These are phyloP conservation scores for Neofusicoccum kwambonambiense DNA, from an alignment of 2,329 filamentous ascomycete genomes.

Conservation along the genomic window DNA sequence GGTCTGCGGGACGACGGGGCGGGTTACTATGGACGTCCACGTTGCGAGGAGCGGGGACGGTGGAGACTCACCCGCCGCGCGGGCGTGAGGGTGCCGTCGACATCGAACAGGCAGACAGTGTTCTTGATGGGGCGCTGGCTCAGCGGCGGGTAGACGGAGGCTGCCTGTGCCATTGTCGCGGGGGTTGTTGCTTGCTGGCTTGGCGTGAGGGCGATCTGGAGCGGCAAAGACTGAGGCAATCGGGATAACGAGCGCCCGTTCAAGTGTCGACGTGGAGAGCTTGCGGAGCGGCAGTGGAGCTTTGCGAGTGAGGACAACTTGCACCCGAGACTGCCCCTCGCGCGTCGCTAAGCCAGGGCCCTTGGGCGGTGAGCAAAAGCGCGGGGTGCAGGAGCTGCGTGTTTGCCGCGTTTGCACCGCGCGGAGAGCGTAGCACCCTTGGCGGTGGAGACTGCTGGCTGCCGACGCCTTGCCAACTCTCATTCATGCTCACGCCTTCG, in stretches of 20 bases:
- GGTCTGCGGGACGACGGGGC: constrained; percentile 44
- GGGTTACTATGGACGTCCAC: neutral
- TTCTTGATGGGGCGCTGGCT: constrained; percentile 83
- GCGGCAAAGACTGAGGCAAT: neutral
- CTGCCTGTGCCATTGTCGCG: constrained; percentile 40
- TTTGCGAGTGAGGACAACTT: constrained; percentile 6
- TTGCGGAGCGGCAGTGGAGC: neutral
- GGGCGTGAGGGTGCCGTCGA: constrained; percentile 86
- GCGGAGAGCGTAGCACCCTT: too few relatives aligned
- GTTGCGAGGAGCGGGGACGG: constrained; percentile 29
- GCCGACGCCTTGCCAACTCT: too few relatives aligned
- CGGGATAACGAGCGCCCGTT: neutral
- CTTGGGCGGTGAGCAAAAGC: constrained; percentile 4
- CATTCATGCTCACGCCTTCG: too few relatives aligned
- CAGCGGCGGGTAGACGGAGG: constrained; percentile 66
- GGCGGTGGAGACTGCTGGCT: neutral
- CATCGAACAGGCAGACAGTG: constrained; percentile 94
- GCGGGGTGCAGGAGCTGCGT: neutral
- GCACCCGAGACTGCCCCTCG: constrained; percentile 7
- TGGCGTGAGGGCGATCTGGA: neutral
- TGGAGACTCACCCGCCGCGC: constrained; percentile 65
- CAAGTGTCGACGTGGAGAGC: neutral
- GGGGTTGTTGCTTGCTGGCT: neutral
- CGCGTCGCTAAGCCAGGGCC: neutral
- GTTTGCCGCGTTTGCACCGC: constrained; percentile 11